These are phyloP conservation scores for Clonostachys rosea DNA, from an alignment of 2,329 filamentous ascomycete species.

Conservation along the genomic window DNA sequence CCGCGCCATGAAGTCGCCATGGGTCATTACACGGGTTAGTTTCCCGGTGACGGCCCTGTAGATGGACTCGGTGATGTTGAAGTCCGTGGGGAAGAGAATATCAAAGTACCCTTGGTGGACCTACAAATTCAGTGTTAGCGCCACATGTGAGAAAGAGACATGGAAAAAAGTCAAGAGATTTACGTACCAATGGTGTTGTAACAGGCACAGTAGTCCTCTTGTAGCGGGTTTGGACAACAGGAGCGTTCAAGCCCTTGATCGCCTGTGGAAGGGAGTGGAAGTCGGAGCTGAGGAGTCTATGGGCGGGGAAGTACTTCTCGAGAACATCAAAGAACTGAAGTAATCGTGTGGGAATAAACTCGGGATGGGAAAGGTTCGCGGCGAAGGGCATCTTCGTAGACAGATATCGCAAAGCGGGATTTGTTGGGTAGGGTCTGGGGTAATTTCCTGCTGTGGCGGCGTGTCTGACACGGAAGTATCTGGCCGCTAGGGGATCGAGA, in stretches of 20 bases:
- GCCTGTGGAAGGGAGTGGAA: conserved; percentile 84
- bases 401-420: conserved; percentile 54
- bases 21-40: conserved; percentile 76
- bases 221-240: conserved; percentile 94
- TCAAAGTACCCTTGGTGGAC: conserved; percentile 99
- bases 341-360: conserved; percentile 90
- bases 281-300: conserved; percentile 84
- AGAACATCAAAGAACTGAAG: conserved; percentile 97
- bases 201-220: conserved; percentile 84
- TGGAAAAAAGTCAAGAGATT: background rate
- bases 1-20: conserved; percentile 84
- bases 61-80: conserved; percentile 82
- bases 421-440: conserved; percentile 54
- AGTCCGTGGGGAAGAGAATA: conserved; percentile 97
- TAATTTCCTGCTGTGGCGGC: conserved; percentile 65
- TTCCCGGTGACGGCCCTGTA: conserved; percentile 93
- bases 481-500: conserved; percentile 76
- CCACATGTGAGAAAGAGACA: background rate
- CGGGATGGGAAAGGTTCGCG: conserved; percentile 73
- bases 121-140: conserved; percentile 32
- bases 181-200: conserved; percentile 76
- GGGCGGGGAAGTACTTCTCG: conserved; percentile 81
- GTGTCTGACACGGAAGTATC: conserved; percentile 81
- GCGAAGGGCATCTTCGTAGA: conserved; percentile 63
- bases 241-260: conserved; percentile 80